Base-by-base conservation (phyloP, 2,329 filamentous ascomycete species). In the Pseudogymnoascus sp. region DNA sequence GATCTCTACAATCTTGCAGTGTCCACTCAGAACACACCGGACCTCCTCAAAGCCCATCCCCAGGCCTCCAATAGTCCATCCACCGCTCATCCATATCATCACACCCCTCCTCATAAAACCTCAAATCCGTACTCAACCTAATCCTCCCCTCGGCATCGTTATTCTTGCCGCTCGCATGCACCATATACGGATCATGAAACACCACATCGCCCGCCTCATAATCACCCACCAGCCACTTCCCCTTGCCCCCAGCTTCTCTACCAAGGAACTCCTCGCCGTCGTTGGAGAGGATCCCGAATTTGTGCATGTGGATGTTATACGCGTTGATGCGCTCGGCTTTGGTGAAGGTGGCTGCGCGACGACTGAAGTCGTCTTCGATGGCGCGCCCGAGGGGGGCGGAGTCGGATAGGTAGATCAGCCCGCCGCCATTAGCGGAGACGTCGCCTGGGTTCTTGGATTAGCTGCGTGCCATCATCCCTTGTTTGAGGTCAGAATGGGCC, bases 181-280 rank as follows among this genome's bases (percentile, higher is more conserved):
- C 74, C 65, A 73, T 73, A 65, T 75, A 78, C 8, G 77, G 74
- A 63, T 77, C 73, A 67, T 80, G 79, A 60, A 81, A 77, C 5
- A 77, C 74, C 7, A 76, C 74, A 69, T 77, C 75, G 2, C 74
- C 75, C 3, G 74, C 74, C 65, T 77, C 75, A 65, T 76, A 77
- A 62, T 72, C 67, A 2, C 71, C 70, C 4, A 73, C 69, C 12
- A 77, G 64, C 75, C 74, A 77, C 19, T 65, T 68, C 61, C 66
- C 60, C 43, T 65, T 63, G 19, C 66, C 61, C 16, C 67, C 68
- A 1, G 66, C 64, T 37, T 71, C 67, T 12, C 69, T 62, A 2
- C 67, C 65, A 2, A 72, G 66, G 65, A 74, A 56, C 50, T 56
- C 50, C 50, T 56, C 50, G n/a, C 50, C 50, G 10, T 56, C 50